phyloP scores from a whole-genome alignment of 805 yeast species.

The Ogataea methylovora region DNA sequence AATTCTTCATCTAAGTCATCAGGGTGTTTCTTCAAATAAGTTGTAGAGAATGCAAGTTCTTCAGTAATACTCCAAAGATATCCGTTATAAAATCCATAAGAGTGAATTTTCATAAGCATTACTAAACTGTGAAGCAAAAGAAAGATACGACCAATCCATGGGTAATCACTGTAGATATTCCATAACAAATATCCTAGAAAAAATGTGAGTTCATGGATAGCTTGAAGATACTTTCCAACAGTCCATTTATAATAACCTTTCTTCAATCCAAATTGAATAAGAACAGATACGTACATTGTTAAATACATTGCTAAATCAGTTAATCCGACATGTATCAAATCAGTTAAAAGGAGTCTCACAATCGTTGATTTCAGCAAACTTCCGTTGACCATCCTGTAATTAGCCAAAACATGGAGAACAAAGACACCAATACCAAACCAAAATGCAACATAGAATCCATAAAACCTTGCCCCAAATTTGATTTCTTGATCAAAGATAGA shows the following conservation, averaged over 20 bases:
- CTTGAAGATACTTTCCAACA: constrained; percentile 58
- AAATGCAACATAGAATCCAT: constrained; percentile 73
- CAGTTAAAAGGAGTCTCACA: constrained; percentile 47
- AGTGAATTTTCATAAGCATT: constrained; percentile 90
- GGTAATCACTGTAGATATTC: constrained; percentile 50
- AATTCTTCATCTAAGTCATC: constrained; percentile 23
- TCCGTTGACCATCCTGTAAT: constrained; percentile 42
- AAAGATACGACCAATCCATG: constrained; percentile 91
- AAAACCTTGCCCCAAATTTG: constrained; percentile 43
- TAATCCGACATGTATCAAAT: constrained; percentile 58
- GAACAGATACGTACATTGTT: constrained; percentile 50
- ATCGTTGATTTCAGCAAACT: constrained; percentile 45
- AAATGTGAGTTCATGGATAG: constrained; percentile 45
- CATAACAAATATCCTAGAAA: constrained; percentile 45
- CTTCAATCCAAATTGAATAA: constrained; percentile 50
- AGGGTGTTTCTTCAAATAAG: constrained; percentile 33
- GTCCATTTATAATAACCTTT: constrained; percentile 49
- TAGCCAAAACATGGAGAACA: constrained; percentile 44
- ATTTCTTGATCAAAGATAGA: constrained; percentile 48
- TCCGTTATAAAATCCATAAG: constrained; percentile 88
- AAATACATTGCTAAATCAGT: constrained; percentile 74
- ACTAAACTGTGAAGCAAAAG: constrained; percentile 80
- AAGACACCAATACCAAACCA: constrained; percentile 63
- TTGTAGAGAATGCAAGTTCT: constrained; percentile 46
- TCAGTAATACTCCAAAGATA: constrained; percentile 62